Percentiles rank a stretch among this genome's conserved stretches.
phyloP scores from a whole-genome alignment of 345 rosid species.

The Salix exigua region DNA sequence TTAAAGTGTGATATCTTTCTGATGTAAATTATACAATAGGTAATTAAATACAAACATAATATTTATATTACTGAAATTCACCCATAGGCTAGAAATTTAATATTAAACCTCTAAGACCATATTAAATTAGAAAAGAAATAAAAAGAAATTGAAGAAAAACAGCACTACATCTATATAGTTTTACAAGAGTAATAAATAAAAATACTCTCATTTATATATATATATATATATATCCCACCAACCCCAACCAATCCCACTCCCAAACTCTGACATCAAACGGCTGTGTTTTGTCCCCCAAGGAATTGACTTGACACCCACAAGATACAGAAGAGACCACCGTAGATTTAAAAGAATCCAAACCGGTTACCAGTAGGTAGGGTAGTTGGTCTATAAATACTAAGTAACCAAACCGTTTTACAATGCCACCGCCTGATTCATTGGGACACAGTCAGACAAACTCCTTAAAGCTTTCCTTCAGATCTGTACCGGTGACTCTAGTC shows the following conservation, averaged over 20 bases:
- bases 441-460: not conserved
- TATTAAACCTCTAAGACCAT: not conserved
- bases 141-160: no score
- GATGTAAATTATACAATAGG: not conserved
- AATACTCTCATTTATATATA: not conserved
- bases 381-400: constrained; percentile 8
- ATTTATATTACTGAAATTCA: no score
- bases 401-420: not conserved
- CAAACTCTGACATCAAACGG: constrained; percentile 22
- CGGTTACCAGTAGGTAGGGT: constrained; percentile 9
- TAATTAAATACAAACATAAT: not conserved
- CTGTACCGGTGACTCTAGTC: not conserved
- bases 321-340: not conserved
- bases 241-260: constrained; percentile 14
- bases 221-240: no score
- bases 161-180: not conserved
- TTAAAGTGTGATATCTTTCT: no score
- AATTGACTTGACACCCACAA: not conserved
- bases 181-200: not conserved
- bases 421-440: not conserved
- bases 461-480: not conserved
- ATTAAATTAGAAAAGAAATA: not conserved
- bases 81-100: no score
- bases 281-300: not conserved
- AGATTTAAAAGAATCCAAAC: not conserved